Percentiles rank a stretch among this genome's conserved stretches.
phyloP scores from a whole-genome alignment of 441 rosid species.

The Arabidopsis hybrid region DNA sequence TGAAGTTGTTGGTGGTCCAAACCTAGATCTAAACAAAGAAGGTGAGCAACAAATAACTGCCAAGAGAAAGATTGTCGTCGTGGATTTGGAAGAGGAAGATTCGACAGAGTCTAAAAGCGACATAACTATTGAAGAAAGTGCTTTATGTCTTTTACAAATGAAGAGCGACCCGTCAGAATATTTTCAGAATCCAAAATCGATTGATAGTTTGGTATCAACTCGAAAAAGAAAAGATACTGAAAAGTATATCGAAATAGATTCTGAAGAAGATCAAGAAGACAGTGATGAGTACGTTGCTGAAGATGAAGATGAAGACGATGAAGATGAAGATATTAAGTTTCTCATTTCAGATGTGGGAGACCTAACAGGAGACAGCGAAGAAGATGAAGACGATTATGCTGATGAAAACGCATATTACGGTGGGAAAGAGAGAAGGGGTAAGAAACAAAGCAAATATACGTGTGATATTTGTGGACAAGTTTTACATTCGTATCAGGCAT shows the following conservation, averaged over 20 bases:
- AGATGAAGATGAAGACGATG: not conserved
- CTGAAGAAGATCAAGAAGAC: constrained; percentile 2
- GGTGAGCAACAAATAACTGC: constrained; percentile 5
- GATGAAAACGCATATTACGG: not conserved
- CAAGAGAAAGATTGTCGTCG: not conserved
- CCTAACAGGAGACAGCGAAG: constrained; percentile 2
- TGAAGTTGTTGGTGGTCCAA: constrained; percentile 18
- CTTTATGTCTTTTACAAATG: constrained; percentile 32
- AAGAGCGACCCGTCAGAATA: not conserved
- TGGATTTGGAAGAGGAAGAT: constrained; percentile 18
- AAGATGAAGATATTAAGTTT: constrained; percentile 1
- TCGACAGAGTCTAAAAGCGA: not conserved
- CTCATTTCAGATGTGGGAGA: not conserved
- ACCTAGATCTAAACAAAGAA: constrained; percentile 14
- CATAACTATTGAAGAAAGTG: not conserved
- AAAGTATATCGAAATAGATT: not conserved
- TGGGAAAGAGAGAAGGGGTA: not conserved
- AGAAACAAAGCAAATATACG: constrained; percentile 13
- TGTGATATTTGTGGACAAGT: constrained; percentile 37
- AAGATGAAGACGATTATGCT: not conserved
- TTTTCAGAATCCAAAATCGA: not conserved
- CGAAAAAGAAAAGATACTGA: constrained; percentile 14
- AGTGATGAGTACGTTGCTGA: not conserved
- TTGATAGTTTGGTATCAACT: constrained; percentile 20
- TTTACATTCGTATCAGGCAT: constrained; percentile 40